Evolutionary conservation across 345 rosid species (phyloP).

Genomic region (Rhodamnia rubescens): DNA sequence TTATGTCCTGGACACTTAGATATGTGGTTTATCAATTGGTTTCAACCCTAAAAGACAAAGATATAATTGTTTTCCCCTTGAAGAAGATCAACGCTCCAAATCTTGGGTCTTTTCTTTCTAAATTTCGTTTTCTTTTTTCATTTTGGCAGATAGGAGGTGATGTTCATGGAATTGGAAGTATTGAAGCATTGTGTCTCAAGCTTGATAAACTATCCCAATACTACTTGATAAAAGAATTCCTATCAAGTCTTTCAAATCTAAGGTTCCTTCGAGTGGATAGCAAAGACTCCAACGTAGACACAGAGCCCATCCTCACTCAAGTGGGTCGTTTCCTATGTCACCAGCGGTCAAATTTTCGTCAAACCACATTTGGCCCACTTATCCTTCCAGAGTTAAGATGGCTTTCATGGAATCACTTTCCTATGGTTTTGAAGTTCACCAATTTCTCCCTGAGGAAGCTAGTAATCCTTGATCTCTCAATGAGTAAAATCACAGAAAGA

Average conservation of each 20-base stretch:
- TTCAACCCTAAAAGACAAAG: not conserved
- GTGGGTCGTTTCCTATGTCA: no score
- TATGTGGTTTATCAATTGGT: not conserved
- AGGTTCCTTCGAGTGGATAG: not conserved
- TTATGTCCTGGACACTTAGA: not conserved
- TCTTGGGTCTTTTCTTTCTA: not conserved
- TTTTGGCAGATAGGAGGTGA: not conserved
- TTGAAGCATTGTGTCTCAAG: not conserved
- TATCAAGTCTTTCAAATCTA: not conserved
- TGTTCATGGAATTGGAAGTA: not conserved
- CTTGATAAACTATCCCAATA: not conserved
- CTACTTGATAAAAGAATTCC: not conserved
- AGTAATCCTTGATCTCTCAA: not conserved
- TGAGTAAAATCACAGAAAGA: accelerated
- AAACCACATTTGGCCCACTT: no score
- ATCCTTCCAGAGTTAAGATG: not conserved
- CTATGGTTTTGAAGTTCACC: accelerated
- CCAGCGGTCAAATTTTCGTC: no score
- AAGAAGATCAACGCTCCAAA: not conserved
- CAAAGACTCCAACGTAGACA: no score
- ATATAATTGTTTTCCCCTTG: not conserved
- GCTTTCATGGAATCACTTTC: not conserved
- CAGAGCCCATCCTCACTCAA: no score
- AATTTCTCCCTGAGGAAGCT: not conserved
- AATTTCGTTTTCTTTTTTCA: not conserved